Conservation (phyloP, 2,329 filamentous ascomycete genomes). For the Talaromyces atroroseus region DNA sequence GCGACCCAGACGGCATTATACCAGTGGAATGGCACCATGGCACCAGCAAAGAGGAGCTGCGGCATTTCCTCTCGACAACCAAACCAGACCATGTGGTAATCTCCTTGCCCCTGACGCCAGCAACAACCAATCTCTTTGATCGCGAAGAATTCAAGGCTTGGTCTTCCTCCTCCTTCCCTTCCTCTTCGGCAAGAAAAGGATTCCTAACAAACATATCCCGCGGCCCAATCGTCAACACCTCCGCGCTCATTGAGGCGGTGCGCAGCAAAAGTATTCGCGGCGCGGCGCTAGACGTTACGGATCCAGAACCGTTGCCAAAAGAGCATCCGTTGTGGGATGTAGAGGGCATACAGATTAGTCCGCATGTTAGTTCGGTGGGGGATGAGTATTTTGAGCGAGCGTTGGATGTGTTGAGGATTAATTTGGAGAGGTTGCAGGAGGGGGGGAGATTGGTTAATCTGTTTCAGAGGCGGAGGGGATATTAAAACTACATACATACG, state of each 20-base stretch:
- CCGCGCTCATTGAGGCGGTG: conserved; percentile 59
- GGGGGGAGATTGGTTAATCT: conserved; percentile 55
- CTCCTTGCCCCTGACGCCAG: conserved; percentile 51
- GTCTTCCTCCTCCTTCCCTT: conserved; percentile 21
- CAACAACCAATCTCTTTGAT: conserved; percentile 53
- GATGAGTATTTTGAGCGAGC: conserved; percentile 52
- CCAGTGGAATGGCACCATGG: conserved; percentile 56
- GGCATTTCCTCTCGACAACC: conserved; percentile 47
- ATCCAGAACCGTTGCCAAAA: conserved; percentile 68
- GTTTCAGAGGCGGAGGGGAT: conserved; percentile 56
- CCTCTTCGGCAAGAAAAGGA: conserved; percentile 37
- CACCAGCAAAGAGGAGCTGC: conserved; percentile 46
- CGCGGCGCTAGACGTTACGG: conserved; percentile 71
- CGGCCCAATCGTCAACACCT: conserved; percentile 57
- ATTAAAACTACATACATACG: conserved; percentile 36
- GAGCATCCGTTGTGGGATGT: conserved; percentile 65
- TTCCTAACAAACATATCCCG: conserved; percentile 69
- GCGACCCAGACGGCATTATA: conserved; percentile 52
- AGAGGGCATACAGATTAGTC: conserved; percentile 64
- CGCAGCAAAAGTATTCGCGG: conserved; percentile 52
- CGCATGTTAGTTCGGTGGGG: conserved; percentile 57
- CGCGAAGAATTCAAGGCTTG: conserved; percentile 52
- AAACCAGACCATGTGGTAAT: conserved; percentile 55
- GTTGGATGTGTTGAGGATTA: conserved; percentile 54
- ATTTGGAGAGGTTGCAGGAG: conserved; percentile 49